phyloP scores from a whole-genome alignment of 768 basidiomycete species.

The Pilatotrama ljubarskyi region DNA sequence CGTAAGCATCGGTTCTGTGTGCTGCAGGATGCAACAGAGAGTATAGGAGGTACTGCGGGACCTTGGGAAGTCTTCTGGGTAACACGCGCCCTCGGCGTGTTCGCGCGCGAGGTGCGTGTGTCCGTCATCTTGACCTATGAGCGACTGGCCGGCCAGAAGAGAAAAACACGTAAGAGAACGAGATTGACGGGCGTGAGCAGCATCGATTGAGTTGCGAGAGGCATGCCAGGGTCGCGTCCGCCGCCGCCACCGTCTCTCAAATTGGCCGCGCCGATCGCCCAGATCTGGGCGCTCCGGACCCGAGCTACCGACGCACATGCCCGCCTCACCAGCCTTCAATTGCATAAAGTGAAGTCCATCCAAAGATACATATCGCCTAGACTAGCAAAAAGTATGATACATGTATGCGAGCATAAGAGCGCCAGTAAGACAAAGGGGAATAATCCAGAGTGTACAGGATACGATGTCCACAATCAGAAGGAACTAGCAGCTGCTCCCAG shows the following conservation, averaged over 20 bases:
- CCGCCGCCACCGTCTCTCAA: conserved; percentile 11
- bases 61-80: conserved; percentile 5
- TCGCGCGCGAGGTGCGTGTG: conserved; percentile 11
- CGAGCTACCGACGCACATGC: background rate
- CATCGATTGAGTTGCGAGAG: background rate
- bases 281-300: conserved; percentile 9
- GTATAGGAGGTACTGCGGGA: background rate
- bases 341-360: background rate
- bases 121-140: conserved; percentile 1
- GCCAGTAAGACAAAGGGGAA: background rate
- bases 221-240: conserved; percentile 8
- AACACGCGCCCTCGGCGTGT: conserved; percentile 11
- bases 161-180: background rate
- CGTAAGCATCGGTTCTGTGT: background rate
- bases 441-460: background rate
- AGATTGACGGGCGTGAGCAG: background rate
- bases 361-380: background rate
- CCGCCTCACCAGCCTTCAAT: background rate
- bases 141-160: background rate
- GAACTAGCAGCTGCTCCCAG: conserved; percentile 58
- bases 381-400: background rate
- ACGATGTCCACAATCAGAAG: conserved; percentile 6
- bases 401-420: too few relatives aligned
- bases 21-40: background rate
- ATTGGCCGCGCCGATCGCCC: conserved; percentile 10